Base-by-base conservation (phyloP, 2,329 filamentous ascomycete genomes). In the Aspergillus caelatus region DNA sequence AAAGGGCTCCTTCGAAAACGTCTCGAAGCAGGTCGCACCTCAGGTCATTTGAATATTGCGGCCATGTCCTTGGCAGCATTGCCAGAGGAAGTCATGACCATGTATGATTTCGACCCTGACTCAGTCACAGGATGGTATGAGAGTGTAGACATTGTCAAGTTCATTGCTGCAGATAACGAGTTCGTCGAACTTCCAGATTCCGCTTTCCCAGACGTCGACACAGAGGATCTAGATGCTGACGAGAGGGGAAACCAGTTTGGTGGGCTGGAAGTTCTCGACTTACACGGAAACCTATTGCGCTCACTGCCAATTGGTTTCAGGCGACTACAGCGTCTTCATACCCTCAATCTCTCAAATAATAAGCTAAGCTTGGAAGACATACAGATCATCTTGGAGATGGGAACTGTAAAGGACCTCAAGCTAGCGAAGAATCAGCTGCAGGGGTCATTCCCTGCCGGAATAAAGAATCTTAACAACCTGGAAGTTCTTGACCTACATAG, bases 161-260 rank as follows among this genome's bases (percentile, higher is more conserved):
- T 98, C 57, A 87, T 95, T 67, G 93, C 91, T 7, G 93, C 94
- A 10, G 93, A 97, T 73, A 98, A 99, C 72, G 92, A 97, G 72
- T 78, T 99, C 55, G 88, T 92, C 71, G 82, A 83, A 36, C 83
- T 98, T 39, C 86, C 88, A 2, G 91, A 95, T 21, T 80, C 83
- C 2, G 82, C 93, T 21, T 97, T 98, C 70, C 94, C 94, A 0
- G 93, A 97, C 70, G 70, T 77, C 41, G 83, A 86, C 0, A 81
- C 83, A 11, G 79, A 85, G 45, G 83, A 86, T 9, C 85, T 88
- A 34, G 87, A 91, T 21, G 88, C 90, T n/a, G 85, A 91, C 45
- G 82, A 84, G 4, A 83, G 84, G 62, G 91, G 88, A 1, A 90
- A 89, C 68, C 90, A 95, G 66, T 97, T 98, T 79, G 91, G 88